A percentile compares a stretch with the other conserved stretches of the same genome.
Conservation (phyloP, 2,329 filamentous ascomycete species). For the Ceratocystiopsis sp. region DNA sequence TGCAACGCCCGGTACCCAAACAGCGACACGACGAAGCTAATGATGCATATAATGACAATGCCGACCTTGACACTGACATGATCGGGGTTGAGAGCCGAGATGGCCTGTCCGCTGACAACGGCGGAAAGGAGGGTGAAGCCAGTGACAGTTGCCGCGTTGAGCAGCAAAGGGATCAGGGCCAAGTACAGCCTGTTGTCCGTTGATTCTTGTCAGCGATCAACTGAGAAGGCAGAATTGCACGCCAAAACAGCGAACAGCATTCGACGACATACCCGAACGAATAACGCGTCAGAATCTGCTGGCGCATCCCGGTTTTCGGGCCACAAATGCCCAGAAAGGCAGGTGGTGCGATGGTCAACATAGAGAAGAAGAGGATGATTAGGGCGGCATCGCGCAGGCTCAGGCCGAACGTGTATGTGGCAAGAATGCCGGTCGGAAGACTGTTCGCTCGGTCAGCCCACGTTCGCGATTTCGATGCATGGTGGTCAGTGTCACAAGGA, state of each 20-base stretch:
- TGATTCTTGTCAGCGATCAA: neutral
- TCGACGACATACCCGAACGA: constrained; percentile 29
- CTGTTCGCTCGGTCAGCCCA: constrained; percentile 13
- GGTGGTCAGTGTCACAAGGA: no score
- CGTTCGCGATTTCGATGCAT: no score
- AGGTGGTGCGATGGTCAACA: constrained; percentile 34
- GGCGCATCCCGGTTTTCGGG: constrained; percentile 38
- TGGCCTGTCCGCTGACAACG: constrained; percentile 36
- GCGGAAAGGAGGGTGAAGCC: constrained; percentile 40
- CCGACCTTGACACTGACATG: constrained; percentile 33
- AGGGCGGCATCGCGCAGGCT: constrained; percentile 37
- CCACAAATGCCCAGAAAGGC: constrained; percentile 38
- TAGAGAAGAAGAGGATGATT: constrained; percentile 40
- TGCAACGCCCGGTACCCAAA: constrained; percentile 38
- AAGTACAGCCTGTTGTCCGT: constrained; percentile 23
- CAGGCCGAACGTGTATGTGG: constrained; percentile 34
- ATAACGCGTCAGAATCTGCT: constrained; percentile 44
- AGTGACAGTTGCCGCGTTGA: constrained; percentile 39
- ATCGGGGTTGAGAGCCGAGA: constrained; percentile 28
- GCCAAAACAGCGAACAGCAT: neutral
- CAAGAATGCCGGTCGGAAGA: constrained; percentile 41
- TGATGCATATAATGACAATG: constrained; percentile 36
- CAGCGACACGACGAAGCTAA: constrained; percentile 36
- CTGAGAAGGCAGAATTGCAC: neutral
- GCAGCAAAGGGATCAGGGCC: constrained; percentile 30